Base-by-base conservation (phyloP, 768 basidiomycete genomes). In the Arthromyces matolae region DNA sequence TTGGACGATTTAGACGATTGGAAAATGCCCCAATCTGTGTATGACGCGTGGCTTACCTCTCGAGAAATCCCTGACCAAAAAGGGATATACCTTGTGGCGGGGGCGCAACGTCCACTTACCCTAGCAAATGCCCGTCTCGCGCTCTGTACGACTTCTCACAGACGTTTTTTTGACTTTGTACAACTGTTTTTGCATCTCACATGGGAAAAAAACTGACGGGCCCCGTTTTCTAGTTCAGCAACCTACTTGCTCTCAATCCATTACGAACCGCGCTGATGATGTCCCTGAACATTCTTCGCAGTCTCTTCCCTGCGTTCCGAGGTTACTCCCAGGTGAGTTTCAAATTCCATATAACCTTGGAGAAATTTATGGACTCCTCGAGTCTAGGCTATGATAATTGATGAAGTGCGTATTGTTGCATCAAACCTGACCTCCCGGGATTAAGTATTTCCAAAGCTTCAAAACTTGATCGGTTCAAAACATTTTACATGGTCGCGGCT, bases 231-330 rank as follows among this genome's bases (percentile, higher is more conserved):
- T 47, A 78, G 73, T 66, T 77, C 55, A 63, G 61, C 27, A 64
- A 68, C 35, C 63, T 80, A 25, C 73, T 72, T 61, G 60, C 63
- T 42, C 66, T 84, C 27, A 85, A 90, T 56, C 89, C 87, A 27
- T 55, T 81, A 39, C 77, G 87, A 49, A 82, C 85, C 18, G 70
- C 77, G n/a, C 69, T 86, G 45, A 83, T 91, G 80, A 68, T 90
- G 63, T 47, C 75, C 50, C 68, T 89, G 55, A 86, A 89, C 63
- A 66, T 90, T 42, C 57, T 83, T 49, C 79, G 86, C 55, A 89
- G 87, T 52, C 68, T 85, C 49, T 81, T 90, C 60, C 89, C 89
- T 28, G 89, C 88, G 8, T 85, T 86, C 65, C 79, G 86, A 67
- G 84, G 86, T 52, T 91, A 89, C 71, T 89, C 89, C 8, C 89